Percentiles rank a stretch among this genome's conserved stretches.
phyloP scores from a whole-genome alignment of 805 yeast species.

The Dipodascopsis tothii region DNA sequence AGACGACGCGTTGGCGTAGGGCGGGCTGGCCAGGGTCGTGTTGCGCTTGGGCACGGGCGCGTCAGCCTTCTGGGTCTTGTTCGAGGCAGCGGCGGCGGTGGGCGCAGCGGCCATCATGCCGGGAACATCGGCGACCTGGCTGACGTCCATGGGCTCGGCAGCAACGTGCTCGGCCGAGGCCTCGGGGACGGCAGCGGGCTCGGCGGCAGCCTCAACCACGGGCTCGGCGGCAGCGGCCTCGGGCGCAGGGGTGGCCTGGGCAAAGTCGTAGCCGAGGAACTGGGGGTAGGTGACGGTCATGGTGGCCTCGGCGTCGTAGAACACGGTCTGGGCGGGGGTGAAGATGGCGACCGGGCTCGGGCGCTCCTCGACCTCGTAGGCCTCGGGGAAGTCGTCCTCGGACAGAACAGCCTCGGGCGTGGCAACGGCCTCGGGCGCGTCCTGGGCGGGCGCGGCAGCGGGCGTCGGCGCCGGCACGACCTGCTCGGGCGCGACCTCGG shows the following conservation, averaged over 20 bases:
- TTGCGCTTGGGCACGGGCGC: too few species aligned
- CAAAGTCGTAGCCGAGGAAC: conserved; percentile 16
- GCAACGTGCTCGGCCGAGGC: too few species aligned
- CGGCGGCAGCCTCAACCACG: too few species aligned
- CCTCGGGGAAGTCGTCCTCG: neutral
- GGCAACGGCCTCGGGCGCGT: conserved; percentile 6
- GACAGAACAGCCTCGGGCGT: neutral
- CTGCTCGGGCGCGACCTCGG: conserved; percentile 5
- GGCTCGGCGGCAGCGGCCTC: too few species aligned
- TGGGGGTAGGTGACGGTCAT: conserved; percentile 18
- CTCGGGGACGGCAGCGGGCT: too few species aligned
- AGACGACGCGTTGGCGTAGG: too few species aligned
- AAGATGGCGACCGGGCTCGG: conserved; percentile 18
- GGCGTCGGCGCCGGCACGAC: neutral
- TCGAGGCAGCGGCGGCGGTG: too few species aligned
- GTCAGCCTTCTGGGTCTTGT: too few species aligned
- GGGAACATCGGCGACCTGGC: too few species aligned
- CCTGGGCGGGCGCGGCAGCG: conserved; percentile 1
- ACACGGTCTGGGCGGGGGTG: conserved; percentile 10
- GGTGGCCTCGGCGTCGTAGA: conserved; percentile 9
- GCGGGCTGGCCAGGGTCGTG: too few species aligned
- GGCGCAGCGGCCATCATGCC: too few species aligned
- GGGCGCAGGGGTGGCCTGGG: conserved; percentile 2
- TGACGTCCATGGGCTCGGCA: too few species aligned
- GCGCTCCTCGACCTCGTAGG: neutral